Evolutionary conservation across 805 yeast species (phyloP).

Genomic region (Ogataea dorogensis): DNA sequence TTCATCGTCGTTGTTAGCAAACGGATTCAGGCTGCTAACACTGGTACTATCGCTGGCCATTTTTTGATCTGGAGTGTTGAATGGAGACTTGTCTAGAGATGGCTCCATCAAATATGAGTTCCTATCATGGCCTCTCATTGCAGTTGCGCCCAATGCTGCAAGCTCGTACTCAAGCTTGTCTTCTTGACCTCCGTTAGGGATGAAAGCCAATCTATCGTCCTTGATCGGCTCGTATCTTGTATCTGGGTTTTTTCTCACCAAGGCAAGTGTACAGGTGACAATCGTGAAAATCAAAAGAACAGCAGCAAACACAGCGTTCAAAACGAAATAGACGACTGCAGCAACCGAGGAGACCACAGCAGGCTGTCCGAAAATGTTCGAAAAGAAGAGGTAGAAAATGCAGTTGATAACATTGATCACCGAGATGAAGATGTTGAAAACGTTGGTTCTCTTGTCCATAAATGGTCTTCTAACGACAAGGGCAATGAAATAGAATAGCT

Average conservation of each 20-base stretch:
- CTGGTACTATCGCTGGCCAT: conserved; percentile 21
- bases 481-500: conserved; percentile 63
- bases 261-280: conserved; percentile 80
- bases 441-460: conserved; percentile 92
- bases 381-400: conserved; percentile 83
- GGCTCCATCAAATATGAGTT: conserved; percentile 34
- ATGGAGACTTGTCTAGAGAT: conserved; percentile 26
- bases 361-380: conserved; percentile 79
- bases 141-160: conserved; percentile 70
- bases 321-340: conserved; percentile 84
- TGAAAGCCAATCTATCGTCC: conserved; percentile 95
- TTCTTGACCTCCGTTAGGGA: conserved; percentile 51
- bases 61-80: conserved; percentile 22
- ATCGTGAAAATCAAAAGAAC: conserved; percentile 81
- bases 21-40: conserved; percentile 20
- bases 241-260: conserved; percentile 89
- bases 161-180: conserved; percentile 56
- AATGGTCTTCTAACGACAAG: conserved; percentile 79
- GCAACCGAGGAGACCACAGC: conserved; percentile 86
- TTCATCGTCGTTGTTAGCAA: conserved; percentile 18
- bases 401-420: conserved; percentile 80
- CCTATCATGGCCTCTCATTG: conserved; percentile 59
- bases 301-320: conserved; percentile 87
- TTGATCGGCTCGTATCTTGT: conserved; percentile 93
- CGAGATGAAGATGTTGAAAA: conserved; percentile 85